Evolutionary conservation across 2,329 filamentous ascomycete genomes (phyloP), one percentile per base, ranked within the genome.

Genomic region (Plectosphaerella cucumerina): DNA sequence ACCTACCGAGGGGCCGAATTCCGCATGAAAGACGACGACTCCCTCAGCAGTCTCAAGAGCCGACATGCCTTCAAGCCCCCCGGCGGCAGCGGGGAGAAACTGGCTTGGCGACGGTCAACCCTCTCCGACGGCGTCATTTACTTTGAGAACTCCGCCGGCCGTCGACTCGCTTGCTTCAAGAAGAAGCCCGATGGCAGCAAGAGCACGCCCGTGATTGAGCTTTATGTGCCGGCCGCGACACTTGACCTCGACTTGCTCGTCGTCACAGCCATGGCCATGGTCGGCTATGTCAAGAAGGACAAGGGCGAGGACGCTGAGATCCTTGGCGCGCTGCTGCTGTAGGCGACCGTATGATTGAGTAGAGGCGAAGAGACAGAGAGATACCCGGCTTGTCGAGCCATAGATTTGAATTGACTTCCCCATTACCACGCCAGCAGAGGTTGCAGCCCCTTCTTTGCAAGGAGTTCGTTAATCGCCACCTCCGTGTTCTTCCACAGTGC

Each of bases 201-300:
- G 14, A n/a, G 26, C 2, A 20, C 12, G 6, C 50, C 46, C 10
- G 17, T 31, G 2, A 43, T 51, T 15, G 50, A 51, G 22, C n/a
- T 51, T n/a, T 48, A 37, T 14, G 50, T 51, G 6, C 50, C 45
- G 15, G 37, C 50, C 6, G 39, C 42, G 23, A 48, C 14, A 2
- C n/a, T 51, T 5, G 50, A 51, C 20, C 44, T 51, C 39, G 50
- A 51, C 14, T n/a, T 51, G 31, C 23, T 51, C 11, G 34, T 51
- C 12, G 41, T 48, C 12, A 51, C 45, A 6, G 50, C 45, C 11
- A 15, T 51, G 39, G 50, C 45, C 5, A 17, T 12, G 8, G 46
- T 45, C 5, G 26, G 21, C 4, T 44, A 44, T n/a, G 34, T 26
- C 39, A 22, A 20, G 4, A 51, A 51, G 31, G 23, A 42, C 18